A percentile compares a stretch with the other conserved stretches of the same genome.
phyloP scores from a whole-genome alignment of 805 yeast species.

The Sugiyamaella lignohabitans region DNA sequence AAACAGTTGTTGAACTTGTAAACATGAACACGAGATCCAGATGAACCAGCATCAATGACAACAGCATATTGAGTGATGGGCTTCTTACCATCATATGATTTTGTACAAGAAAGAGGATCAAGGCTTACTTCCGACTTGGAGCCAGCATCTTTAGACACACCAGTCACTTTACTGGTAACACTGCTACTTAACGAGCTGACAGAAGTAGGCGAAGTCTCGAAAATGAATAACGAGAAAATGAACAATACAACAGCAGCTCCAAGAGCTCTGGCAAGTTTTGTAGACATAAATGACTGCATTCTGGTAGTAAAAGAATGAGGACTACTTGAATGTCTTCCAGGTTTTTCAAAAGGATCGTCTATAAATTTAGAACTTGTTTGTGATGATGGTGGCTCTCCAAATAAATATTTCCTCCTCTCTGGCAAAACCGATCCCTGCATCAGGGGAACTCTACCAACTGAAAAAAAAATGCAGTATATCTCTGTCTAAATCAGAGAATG shows the following conservation, averaged over 20 bases:
- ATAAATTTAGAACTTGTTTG: not conserved
- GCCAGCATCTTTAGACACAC: not conserved
- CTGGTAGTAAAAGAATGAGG: not conserved
- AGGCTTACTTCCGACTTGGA: not conserved
- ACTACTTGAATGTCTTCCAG: conserved; percentile 3
- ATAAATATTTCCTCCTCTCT: not conserved
- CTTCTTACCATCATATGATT: conserved; percentile 33
- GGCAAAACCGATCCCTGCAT: not conserved
- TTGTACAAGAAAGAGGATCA: conserved; percentile 25
- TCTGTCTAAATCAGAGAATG: too few species aligned
- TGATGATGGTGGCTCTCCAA: not conserved
- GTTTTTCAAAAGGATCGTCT: conserved; percentile 16
- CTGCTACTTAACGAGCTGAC: conserved; percentile 1
- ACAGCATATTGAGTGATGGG: conserved; percentile 63
- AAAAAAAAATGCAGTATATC: too few species aligned
- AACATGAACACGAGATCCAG: conserved; percentile 93
- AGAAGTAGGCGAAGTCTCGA: conserved; percentile 2
- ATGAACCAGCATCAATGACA: conserved; percentile 97
- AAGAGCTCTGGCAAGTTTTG: conserved; percentile 11
- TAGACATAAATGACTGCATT: conserved; percentile 7
- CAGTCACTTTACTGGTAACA: not conserved
- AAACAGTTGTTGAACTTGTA: conserved; percentile 85
- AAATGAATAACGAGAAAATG: conserved; percentile 9
- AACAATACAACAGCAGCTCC: conserved; percentile 11
- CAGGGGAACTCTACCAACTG: too few species aligned